Base-by-base conservation (phyloP, 371 early-diverging fungal genomes). In the Homolaphlyctis polyrhiza region DNA sequence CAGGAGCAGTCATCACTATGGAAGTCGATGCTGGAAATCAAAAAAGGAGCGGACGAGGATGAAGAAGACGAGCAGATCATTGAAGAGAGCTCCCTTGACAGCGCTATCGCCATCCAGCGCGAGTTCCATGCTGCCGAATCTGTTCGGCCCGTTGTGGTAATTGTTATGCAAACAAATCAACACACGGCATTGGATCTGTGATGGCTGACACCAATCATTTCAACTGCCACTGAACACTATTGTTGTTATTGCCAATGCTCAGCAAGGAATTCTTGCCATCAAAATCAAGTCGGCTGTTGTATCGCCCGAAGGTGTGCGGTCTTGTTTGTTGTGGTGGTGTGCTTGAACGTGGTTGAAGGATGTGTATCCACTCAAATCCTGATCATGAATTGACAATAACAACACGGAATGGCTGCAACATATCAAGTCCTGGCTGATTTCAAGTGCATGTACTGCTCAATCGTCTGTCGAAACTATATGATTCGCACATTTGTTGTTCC, bases 191-290 rank as follows among this genome's bases (percentile, higher is more conserved):
- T 21, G 11, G 28, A 62, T 11, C 23, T n/a, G 52, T 27, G 39
- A 25, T 13, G 25, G 33, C 6, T 65, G 33, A 36, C 2, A 30
- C 23, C 21, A 23, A n/a, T 11, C 18, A 32, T 18, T 35, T 18
- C 33, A 35, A 27, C 1, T 1, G 43, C 1, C 18, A n/a, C 3
- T n/a, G 3, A 8, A 18, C 47, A 47, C 4, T 25, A 8, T 3
- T 4, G 8, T n/a, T 47, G 47, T 47, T 3, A 18, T 39, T 18
- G 39, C 39, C 11, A 8, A 18, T 18, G 2, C 27, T 21, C 30
- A 66, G 70, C 66, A 61, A 28, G 70, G 70, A 5, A 61, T 70
- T 14, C 58, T 70, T 18, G n/a, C 61, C 34, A 54, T 66, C 47
- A 70, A 70, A 39, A 61, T 70, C 35, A 1, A 64, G 16, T 58